Evolutionary conservation across 2,329 filamentous ascomycete genomes (phyloP).

Genomic region (Beauveria pseudobassiana): DNA sequence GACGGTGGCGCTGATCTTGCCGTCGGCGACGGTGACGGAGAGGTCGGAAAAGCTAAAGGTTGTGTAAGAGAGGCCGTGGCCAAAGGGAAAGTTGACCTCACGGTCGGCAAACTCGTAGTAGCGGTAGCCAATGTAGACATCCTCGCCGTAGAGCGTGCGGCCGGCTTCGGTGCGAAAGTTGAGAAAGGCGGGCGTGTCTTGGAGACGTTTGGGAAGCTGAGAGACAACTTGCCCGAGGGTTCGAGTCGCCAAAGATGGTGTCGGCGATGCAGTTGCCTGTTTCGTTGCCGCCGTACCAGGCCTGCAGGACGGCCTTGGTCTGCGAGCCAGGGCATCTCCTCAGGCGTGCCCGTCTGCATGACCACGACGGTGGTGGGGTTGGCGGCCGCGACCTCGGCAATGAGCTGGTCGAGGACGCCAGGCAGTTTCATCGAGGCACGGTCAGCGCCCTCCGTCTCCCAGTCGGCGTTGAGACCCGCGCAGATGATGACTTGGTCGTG

Average conservation of each 20-base stretch:
- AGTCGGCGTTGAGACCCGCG: conserved; percentile 71
- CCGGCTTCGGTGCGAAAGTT: conserved; percentile 67
- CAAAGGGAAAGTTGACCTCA: conserved; percentile 66
- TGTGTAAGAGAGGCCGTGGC: conserved; percentile 73
- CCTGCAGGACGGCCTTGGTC: conserved; percentile 57
- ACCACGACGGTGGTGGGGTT: conserved; percentile 67
- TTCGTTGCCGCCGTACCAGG: conserved; percentile 86
- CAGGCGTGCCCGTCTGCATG: conserved; percentile 69
- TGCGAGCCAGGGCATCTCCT: conserved; percentile 63
- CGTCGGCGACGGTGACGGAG: conserved; percentile 36
- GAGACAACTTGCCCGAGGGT: conserved; percentile 66
- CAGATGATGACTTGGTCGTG: conserved; percentile 74
- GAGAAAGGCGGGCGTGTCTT: conserved; percentile 68
- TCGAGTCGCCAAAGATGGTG: conserved; percentile 65
- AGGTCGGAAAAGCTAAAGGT: conserved; percentile 52
- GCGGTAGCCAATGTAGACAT: conserved; percentile 73
- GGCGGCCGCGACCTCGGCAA: conserved; percentile 54
- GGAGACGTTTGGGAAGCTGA: conserved; percentile 59
- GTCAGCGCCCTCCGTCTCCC: conserved; percentile 75
- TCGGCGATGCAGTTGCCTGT: conserved; percentile 75
- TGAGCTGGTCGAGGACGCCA: conserved; percentile 62
- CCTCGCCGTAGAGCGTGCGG: conserved; percentile 69
- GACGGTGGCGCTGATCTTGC: conserved; percentile 40
- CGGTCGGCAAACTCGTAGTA: conserved; percentile 68
- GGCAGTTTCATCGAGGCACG: conserved; percentile 73